phyloP scores from a whole-genome alignment of 2,329 filamentous ascomycete species.

The Pyrenophora tritici-repentis region DNA sequence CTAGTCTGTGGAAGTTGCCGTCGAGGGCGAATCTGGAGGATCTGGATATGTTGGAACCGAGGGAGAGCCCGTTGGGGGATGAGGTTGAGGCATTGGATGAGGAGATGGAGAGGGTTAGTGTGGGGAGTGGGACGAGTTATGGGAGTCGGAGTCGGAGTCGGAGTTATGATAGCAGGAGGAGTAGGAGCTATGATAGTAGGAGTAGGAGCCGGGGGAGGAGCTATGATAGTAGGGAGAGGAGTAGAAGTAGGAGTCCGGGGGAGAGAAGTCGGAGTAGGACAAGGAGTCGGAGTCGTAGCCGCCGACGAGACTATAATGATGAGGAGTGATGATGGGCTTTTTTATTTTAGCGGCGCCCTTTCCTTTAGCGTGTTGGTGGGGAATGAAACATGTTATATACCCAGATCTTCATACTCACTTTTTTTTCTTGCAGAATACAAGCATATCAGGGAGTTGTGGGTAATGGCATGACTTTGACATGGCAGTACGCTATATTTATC shows the following conservation, averaged over 20 bases:
- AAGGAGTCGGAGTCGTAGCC: constrained; percentile 3
- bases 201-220: constrained; percentile 16
- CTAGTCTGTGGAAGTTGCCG: constrained; percentile 90
- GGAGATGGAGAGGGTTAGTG: constrained; percentile 18
- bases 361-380: too few species aligned
- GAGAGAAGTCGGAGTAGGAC: constrained; percentile 4
- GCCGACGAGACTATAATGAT: not conserved
- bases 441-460: too few species aligned
- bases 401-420: not conserved
- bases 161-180: constrained; percentile 18
- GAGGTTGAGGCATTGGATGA: constrained; percentile 64
- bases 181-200: constrained; percentile 25
- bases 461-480: too few species aligned
- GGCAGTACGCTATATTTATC: too few species aligned
- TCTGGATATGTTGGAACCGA: constrained; percentile 81
- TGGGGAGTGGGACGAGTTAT: constrained; percentile 21
- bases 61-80: constrained; percentile 81
- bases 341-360: not conserved
- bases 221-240: constrained; percentile 12
- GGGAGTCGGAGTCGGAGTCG: constrained; percentile 17
- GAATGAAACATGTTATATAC: constrained; percentile 3
- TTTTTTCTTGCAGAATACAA: too few species aligned
- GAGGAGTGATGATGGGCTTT: not conserved
- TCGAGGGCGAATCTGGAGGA: constrained; percentile 83
- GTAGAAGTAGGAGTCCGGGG: constrained; percentile 7